Evolutionary conservation across 108 stramenopile species (phyloP), one percentile per base, ranked within the genome.

Genomic region (Skeletonema menzelii): DNA sequence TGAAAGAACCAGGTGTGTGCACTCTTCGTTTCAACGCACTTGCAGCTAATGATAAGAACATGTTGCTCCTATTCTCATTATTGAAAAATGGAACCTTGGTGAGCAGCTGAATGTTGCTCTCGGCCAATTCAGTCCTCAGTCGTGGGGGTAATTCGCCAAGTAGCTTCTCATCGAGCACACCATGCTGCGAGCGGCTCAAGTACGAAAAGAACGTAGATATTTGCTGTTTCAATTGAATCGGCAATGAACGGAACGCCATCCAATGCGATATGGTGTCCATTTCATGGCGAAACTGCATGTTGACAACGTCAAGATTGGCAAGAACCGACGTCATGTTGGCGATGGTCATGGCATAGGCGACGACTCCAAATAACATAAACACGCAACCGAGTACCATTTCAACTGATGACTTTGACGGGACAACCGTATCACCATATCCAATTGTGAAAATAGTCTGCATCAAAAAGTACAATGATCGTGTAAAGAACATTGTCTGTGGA

Each of bases 321-420:
- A 86, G 68, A n/a, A 84, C 83, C 14, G 83, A 84, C 12, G 83
- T 86, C 83, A 86, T 86, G 72, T 82, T 84, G 46, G 86, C 83
- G 42, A 86, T 86, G 8, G 80, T 80, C 30, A 86, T 37, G 24
- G 71, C 80, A 65, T 84, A 84, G 8, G 58, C 75, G 46, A 86
- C 72, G 58, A 76, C 73, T 0, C 86, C 83, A 60, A 70, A 67
- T 37, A 84, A 44, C 82, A 84, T 82, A 56, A 82, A 77, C 12
- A 56, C 42, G 68, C 80, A 75, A 1, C 77, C 67, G 40, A 84
- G 58, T 22, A 38, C 44, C 70, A 86, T 77, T 77, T 86, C 80
- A 5, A 70, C 67, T 14, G 66, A 42, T 26, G 72, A 75, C 49
- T 74, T 76, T 13, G 80, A 76, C 12, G 83, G 86, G 2, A 74